Evolutionary conservation across 495 filamentous ascomycete genomes (phyloP), one percentile per base, ranked within the genome.

Genomic region (Penicillium ucsense): DNA sequence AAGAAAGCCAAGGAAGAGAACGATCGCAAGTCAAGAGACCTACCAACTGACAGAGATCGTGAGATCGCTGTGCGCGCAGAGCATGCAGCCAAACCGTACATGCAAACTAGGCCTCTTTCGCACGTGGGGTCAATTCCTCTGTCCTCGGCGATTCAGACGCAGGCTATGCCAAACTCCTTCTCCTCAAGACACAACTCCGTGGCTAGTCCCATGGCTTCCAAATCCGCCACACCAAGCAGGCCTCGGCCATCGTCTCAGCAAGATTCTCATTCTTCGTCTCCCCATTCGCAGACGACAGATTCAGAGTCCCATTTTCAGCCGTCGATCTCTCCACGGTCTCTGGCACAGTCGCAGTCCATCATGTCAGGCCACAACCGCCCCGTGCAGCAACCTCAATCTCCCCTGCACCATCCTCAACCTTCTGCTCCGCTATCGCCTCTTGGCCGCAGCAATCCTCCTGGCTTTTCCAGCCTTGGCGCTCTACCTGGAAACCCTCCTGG

Each of bases 221-320:
- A 95, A 62, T 80, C 81, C 37, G 79, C 88, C 4, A 90, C 88
- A 27, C 86, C 89, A 9, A 82, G 77, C 48, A 83, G 85, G 39
- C 71, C 78, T 33, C 81, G 89, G 11, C 87, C 89, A 47, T 57
- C 78, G 28, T 95, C 91, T 9, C 86, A 91, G 46, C 88, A 95
- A 62, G 87, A 80, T 31, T 85, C 86, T 27, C 80, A 78, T 59
- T 76, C 65, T 37, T 86, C 80, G 6, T 86, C 85, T 42, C 85
- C 80, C 38, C 64, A 68, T 9, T 73, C 71, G 5, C 70, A 74
- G 43, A 49, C 68, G 11, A 61, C 61, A 9, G 66, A 61, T 44
- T 61, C 68, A 20, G 64, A 69, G 20, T 59, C 61, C 8, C 63
- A 66, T 9, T 48, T 53, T 6, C 67, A 71, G 36, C 49, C 59